Conservation (phyloP, 441 rosid species). For the Macaranga tanarius region DNA sequence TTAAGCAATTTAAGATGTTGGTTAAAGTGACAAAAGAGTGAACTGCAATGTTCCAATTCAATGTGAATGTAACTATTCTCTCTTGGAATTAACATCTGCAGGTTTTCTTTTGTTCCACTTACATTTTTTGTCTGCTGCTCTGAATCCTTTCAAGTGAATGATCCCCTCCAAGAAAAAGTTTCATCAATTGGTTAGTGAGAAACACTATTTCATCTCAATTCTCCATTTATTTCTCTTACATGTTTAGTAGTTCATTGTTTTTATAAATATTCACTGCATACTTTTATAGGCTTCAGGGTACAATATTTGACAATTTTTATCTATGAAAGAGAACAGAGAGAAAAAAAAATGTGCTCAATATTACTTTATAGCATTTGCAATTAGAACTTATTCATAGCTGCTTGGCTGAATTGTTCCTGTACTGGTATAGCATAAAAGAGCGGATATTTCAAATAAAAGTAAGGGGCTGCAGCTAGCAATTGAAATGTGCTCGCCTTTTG, state of each 20-base stretch:
- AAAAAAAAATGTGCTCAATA: not conserved
- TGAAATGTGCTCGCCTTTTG: too few species aligned
- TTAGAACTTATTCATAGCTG: not conserved
- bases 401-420: not conserved
- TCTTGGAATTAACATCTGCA: slow-evolving; percentile 33
- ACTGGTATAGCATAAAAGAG: not conserved
- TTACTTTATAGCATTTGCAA: not conserved
- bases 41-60: not conserved
- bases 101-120: slow-evolving; percentile 67
- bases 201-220: not conserved
- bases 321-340: not conserved
- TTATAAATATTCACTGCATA: not conserved
- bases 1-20: slow-evolving; percentile 8
- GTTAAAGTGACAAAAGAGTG: not conserved
- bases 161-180: slow-evolving; percentile 47
- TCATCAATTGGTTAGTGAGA: slow-evolving; percentile 71
- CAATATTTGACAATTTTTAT: not conserved
- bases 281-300: not conserved
- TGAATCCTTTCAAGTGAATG: slow-evolving; percentile 40
- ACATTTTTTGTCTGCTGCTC: slow-evolving; percentile 47
- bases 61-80: slow-evolving; percentile 3
- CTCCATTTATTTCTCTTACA: not conserved
- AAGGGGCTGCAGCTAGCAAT: not conserved
- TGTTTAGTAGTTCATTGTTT: not conserved
- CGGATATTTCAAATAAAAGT: not conserved